Conservation (phyloP, 2,329 filamentous ascomycete species). For the Claviceps sp. region DNA sequence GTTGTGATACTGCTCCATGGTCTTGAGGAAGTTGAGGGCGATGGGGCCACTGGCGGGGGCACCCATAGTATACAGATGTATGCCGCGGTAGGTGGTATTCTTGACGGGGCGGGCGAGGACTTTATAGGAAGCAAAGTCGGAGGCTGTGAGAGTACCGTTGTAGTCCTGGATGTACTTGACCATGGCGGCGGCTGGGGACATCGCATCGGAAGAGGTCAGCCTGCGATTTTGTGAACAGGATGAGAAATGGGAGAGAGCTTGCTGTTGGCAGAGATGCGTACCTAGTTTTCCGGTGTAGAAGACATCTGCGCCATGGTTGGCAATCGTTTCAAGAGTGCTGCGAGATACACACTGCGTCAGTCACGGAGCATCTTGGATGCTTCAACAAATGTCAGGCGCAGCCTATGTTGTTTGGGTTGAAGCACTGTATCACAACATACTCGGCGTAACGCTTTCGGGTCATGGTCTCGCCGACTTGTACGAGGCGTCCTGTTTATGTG, state of each 20-base stretch:
- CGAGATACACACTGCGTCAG: background rate
- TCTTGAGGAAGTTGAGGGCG: conserved; percentile 64
- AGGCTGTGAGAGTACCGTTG: conserved; percentile 76
- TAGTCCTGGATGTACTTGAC: conserved; percentile 51
- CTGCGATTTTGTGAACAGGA: conserved; percentile 4
- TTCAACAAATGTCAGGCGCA: background rate
- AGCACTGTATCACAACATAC: conserved; percentile 15
- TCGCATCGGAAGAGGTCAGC: background rate
- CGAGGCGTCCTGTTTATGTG: conserved; percentile 35
- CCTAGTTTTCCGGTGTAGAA: conserved; percentile 62
- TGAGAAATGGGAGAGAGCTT: background rate
- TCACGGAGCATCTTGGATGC: background rate
- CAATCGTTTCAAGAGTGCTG: conserved; percentile 62
- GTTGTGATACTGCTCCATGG: conserved; percentile 59
- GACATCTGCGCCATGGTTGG: conserved; percentile 53
- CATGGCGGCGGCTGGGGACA: conserved; percentile 49
- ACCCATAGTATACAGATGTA: conserved; percentile 53
- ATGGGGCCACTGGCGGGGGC: conserved; percentile 71
- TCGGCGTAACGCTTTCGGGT: conserved; percentile 66
- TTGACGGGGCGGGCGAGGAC: conserved; percentile 51
- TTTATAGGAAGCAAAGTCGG: conserved; percentile 62
- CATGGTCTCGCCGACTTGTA: conserved; percentile 63
- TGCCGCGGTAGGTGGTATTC: conserved; percentile 53
- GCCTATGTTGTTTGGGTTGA: too few species aligned
- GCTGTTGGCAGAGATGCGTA: conserved; percentile 5